These are phyloP conservation scores for Cicer yamashitae DNA, from an alignment of 306 rosid genomes.

Conservation along the genomic window DNA sequence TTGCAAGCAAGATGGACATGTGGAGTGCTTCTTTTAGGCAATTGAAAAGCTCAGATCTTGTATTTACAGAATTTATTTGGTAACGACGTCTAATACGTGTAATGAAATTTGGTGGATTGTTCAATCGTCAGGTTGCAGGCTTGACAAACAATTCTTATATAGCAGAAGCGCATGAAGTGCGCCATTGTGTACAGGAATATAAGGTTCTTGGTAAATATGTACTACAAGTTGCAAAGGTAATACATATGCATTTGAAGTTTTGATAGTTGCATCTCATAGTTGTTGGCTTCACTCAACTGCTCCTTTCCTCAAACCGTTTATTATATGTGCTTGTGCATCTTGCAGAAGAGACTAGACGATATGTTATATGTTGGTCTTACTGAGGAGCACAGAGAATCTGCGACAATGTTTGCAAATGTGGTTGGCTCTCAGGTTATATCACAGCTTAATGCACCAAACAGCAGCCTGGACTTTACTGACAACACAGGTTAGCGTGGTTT, in stretches of 20 bases:
- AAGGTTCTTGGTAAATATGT: conserved; percentile 79
- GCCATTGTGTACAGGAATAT: conserved; percentile 83
- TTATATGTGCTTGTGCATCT: conserved; percentile 47
- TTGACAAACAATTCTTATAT: conserved; percentile 92
- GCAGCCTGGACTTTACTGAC: conserved; percentile 51
- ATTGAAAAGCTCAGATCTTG: conserved; percentile 28
- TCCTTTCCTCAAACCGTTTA: conserved; percentile 45
- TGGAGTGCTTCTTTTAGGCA: neutral
- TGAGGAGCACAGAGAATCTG: conserved; percentile 97
- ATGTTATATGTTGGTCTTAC: conserved; percentile 99
- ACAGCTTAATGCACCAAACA: conserved; percentile 70
- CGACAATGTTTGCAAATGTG: conserved; percentile 87
- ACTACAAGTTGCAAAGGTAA: conserved; percentile 92
- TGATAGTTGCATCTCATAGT: conserved; percentile 37
- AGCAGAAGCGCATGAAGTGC: conserved; percentile 81
- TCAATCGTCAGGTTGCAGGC: conserved; percentile 81
- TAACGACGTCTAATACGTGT: conserved; percentile 23
- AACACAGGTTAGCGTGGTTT: conserved; percentile 62
- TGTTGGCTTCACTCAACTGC: conserved; percentile 37
- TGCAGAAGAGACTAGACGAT: conserved; percentile 88
- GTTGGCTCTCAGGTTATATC: conserved; percentile 98
- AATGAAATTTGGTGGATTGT: conserved; percentile 45
- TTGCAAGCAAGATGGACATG: conserved; percentile 6
- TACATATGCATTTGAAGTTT: conserved; percentile 33
- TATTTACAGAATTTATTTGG: conserved; percentile 27